phyloP scores from a whole-genome alignment of 768 basidiomycete genomes.

The Mycena capillaripes region DNA sequence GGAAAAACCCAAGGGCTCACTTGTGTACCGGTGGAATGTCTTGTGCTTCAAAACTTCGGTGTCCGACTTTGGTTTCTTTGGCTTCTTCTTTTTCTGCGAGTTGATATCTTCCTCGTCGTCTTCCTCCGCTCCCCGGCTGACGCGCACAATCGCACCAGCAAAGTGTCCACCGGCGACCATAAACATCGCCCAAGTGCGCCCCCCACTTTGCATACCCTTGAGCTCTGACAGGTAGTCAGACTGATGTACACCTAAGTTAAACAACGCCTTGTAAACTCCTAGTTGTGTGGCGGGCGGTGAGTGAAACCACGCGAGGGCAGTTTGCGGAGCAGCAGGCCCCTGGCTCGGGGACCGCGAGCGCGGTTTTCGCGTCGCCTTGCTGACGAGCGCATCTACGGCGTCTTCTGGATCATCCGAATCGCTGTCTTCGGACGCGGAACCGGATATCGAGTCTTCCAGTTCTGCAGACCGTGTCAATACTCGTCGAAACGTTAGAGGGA shows the following conservation, averaged over 20 bases:
- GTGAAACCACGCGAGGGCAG: constrained; percentile 92
- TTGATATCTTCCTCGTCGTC: constrained; percentile 52
- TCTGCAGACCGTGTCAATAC: constrained; percentile 51
- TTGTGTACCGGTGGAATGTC: constrained; percentile 98
- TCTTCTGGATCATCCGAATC: constrained; percentile 66
- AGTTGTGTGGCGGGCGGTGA: constrained; percentile 90
- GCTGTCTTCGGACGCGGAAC: constrained; percentile 80
- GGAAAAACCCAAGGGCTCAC: constrained; percentile 63
- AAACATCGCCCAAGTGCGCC: constrained; percentile 92
- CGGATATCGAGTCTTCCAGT: constrained; percentile 91
- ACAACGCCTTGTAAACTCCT: constrained; percentile 86
- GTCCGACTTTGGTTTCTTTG: constrained; percentile 78
- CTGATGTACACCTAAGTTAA: constrained; percentile 59
- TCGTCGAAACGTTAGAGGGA: neutral
- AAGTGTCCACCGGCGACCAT: constrained; percentile 99
- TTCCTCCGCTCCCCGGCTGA: constrained; percentile 68
- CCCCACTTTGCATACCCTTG: constrained; percentile 73
- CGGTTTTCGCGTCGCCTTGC: constrained; percentile 64
- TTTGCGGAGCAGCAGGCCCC: constrained; percentile 55
- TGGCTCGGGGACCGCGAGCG: constrained; percentile 64
- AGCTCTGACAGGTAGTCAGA: constrained; percentile 71
- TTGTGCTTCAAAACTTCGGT: constrained; percentile 90
- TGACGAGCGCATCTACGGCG: constrained; percentile 76
- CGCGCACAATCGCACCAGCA: constrained; percentile 89
- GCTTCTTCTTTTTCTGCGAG: constrained; percentile 61